Conservation (phyloP, 148 eudicot species). For the Silene latifolia region DNA sequence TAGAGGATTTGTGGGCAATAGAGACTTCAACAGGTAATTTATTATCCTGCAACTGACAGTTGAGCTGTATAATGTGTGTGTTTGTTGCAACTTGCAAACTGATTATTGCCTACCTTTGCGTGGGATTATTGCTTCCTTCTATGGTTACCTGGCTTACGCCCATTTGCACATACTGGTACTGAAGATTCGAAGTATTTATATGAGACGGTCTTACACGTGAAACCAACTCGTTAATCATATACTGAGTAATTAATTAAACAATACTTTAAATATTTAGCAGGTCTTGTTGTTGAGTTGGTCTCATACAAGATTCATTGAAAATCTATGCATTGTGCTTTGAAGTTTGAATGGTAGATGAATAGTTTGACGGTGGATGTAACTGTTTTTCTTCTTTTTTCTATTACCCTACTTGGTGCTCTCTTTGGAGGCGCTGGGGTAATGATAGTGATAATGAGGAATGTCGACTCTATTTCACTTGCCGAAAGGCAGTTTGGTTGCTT, state of each 20-base stretch:
- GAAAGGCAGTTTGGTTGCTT: not conserved
- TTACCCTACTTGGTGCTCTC: not conserved
- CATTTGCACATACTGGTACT: not conserved
- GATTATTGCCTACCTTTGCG: not conserved
- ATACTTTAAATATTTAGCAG: not conserved
- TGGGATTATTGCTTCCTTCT: not conserved
- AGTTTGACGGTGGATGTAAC: not conserved
- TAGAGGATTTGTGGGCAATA: conserved; percentile 59
- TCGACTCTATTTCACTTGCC: not conserved
- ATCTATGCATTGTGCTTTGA: not conserved
- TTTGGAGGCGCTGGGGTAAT: not conserved
- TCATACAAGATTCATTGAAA: not conserved
- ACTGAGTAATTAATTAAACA: not conserved
- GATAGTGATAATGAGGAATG: not conserved
- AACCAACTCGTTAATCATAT: not conserved
- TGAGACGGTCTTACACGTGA: not conserved
- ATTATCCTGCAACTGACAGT: not conserved
- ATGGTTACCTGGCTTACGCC: not conserved
- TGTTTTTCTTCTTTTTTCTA: not conserved
- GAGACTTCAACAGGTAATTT: conserved; percentile 75
- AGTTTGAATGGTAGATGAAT: no score
- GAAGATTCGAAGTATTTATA: not conserved
- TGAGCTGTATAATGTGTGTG: not conserved
- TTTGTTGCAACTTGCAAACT: not conserved
- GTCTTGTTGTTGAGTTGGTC: not conserved